Evolutionary conservation across 352 stramenopile genomes (phyloP).

Genomic region (Globisporangium viniferum): DNA sequence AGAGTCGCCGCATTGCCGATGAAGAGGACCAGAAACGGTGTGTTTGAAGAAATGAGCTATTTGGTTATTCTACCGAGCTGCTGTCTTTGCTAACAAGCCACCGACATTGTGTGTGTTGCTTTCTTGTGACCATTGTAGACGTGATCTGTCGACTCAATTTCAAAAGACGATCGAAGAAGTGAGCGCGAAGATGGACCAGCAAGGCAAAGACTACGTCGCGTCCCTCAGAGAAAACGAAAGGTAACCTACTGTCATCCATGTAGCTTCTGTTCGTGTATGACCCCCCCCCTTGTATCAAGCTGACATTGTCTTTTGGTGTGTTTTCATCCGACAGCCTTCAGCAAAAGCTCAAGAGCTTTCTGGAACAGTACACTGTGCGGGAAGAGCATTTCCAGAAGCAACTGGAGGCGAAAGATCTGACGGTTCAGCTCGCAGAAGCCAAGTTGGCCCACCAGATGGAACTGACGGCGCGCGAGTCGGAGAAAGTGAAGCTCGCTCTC

Average conservation of each 20-base stretch:
- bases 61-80: not conserved
- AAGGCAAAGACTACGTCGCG: constrained; percentile 79
- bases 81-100: constrained; percentile 3
- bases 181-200: constrained; percentile 86
- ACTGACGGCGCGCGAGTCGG: constrained; percentile 60
- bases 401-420: constrained; percentile 80
- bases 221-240: constrained; percentile 85
- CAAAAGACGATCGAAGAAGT: constrained; percentile 88
- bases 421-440: constrained; percentile 73
- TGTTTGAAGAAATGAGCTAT: not conserved
- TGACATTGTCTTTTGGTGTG: not conserved
- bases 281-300: too few species aligned
- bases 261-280: not conserved
- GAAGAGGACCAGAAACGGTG: constrained; percentile 82
- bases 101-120: not conserved
- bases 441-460: constrained; percentile 81
- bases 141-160: constrained; percentile 73
- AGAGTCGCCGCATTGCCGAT: constrained; percentile 81
- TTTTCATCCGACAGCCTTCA: constrained; percentile 47
- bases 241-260: constrained; percentile 1
- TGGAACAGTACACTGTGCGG: constrained; percentile 73
- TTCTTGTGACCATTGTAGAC: constrained; percentile 24
- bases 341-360: constrained; percentile 78
- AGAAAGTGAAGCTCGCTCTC: constrained; percentile 73
- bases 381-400: constrained; percentile 86